phyloP scores from a whole-genome alignment of 345 rosid species.

The Salix purpurea region DNA sequence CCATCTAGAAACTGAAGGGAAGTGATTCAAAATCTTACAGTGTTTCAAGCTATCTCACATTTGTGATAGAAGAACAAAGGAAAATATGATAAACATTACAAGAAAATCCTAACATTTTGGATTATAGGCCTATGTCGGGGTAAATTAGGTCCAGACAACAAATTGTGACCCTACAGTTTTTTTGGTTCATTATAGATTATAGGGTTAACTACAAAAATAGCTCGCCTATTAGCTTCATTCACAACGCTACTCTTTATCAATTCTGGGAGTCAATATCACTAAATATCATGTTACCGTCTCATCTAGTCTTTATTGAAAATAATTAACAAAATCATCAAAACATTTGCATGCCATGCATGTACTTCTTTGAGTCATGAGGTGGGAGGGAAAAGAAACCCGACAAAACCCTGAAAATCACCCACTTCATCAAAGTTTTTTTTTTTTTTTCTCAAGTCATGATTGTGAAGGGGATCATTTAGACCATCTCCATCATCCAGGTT shows the following conservation, averaged over 20 bases:
- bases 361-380: too few species aligned
- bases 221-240: background rate
- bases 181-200: background rate
- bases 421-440: too few species aligned
- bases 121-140: background rate
- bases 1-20: constrained; percentile 64
- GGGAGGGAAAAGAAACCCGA: too few species aligned
- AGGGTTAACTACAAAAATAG: background rate
- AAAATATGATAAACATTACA: background rate
- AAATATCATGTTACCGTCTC: too few species aligned
- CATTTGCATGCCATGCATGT: too few species aligned
- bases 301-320: too few species aligned
- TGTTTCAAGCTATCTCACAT: background rate
- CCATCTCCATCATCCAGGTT: background rate
- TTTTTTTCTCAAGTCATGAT: background rate
- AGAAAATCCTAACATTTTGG: background rate
- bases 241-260: background rate
- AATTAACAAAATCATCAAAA: too few species aligned
- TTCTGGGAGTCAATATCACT: background rate
- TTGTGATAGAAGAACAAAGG: background rate
- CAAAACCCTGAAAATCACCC: too few species aligned
- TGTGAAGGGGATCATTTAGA: background rate
- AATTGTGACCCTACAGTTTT: background rate
- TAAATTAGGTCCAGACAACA: background rate
- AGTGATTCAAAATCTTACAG: background rate